phyloP scores from a whole-genome alignment of 176 grass and related monocot species.

The Secale cereale region DNA sequence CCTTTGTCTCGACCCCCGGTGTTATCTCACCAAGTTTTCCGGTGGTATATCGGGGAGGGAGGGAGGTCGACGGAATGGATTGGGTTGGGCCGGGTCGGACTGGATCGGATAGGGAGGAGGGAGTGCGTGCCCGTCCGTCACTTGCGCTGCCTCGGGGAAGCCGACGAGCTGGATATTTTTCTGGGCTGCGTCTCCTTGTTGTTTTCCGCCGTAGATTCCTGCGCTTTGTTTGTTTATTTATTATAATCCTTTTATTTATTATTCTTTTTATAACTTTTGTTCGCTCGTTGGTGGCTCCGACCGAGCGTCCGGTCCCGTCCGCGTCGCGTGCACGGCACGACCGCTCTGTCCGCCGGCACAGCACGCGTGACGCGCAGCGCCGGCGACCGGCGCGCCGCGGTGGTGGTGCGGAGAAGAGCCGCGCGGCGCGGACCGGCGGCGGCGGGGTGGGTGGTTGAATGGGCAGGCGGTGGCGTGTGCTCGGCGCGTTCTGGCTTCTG shows the following conservation, averaged over 20 bases:
- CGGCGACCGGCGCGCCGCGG: background rate
- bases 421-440: background rate
- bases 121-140: background rate
- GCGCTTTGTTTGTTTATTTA: background rate
- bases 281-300: background rate
- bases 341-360: background rate
- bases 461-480: background rate
- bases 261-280: background rate
- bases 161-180: slow-evolving; percentile 32
- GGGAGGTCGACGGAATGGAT: background rate
- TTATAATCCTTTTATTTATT: too few species aligned
- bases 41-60: background rate
- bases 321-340: slow-evolving; percentile 37
- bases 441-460: too few species aligned
- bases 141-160: background rate
- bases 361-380: background rate
- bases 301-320: background rate
- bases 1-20: background rate
- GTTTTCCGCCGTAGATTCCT: background rate
- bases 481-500: background rate
- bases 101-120: background rate
- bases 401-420: too few species aligned
- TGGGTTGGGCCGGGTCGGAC: background rate
- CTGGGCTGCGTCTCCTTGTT: background rate
- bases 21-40: background rate